Conservation (phyloP, 148 eudicot genomes). For the Rhododendron vialii region DNA sequence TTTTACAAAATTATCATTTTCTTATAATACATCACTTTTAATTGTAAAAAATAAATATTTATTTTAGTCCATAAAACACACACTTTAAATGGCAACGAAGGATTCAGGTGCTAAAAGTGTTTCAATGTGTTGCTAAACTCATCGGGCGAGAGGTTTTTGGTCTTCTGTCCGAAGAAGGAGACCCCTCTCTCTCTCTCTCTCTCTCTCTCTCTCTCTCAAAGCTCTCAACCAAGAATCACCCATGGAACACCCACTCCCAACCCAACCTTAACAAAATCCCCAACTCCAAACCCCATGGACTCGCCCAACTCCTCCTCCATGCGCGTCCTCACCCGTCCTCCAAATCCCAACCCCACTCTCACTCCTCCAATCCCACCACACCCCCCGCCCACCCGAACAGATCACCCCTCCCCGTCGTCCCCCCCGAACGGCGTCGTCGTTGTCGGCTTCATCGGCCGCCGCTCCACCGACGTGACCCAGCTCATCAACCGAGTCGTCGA, state of each 20-base stretch:
- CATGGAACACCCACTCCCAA: not conserved
- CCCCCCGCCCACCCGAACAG: slow-evolving; percentile 3
- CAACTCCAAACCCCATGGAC: slow-evolving; percentile 7
- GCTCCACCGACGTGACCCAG: slow-evolving; percentile 40
- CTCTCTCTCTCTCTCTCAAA: not conserved
- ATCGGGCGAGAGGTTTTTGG: not conserved
- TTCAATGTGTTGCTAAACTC: too few relatives aligned
- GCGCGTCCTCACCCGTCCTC: slow-evolving; percentile 71
- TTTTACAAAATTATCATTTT: too few relatives aligned
- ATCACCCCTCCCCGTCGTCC: slow-evolving; percentile 11
- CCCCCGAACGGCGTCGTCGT: slow-evolving; percentile 56
- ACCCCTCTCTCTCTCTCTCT: not conserved
- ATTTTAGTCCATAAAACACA: too few relatives aligned
- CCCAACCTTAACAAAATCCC: not conserved
- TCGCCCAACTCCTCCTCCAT: slow-evolving; percentile 40
- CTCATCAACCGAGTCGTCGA: slow-evolving; percentile 70
- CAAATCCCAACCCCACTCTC: slow-evolving; percentile 15
- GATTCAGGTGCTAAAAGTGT: too few relatives aligned
- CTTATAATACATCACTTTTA: too few relatives aligned
- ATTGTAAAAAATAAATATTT: too few relatives aligned
- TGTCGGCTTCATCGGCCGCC: slow-evolving; percentile 67
- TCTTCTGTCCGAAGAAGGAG: not conserved
- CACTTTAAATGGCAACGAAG: too few relatives aligned
- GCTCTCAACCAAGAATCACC: not conserved
- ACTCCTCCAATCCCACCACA: slow-evolving; percentile 10